phyloP scores from a whole-genome alignment of 1,284 basidiomycete genomes.

The Stereum hirsutum region DNA sequence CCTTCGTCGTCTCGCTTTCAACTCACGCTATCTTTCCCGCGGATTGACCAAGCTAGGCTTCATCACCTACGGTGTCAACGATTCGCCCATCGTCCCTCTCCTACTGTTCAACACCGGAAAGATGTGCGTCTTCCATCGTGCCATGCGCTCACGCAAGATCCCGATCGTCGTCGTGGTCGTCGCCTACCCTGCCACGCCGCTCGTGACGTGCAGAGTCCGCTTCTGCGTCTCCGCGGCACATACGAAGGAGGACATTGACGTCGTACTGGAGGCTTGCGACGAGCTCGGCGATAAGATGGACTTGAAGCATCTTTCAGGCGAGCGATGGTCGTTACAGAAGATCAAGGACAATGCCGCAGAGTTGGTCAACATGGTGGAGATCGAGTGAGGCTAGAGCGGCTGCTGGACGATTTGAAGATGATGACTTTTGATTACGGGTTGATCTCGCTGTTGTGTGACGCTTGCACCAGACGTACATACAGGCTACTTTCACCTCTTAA shows the following conservation, averaged over 20 bases:
- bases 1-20: constrained; percentile 88
- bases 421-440: no score
- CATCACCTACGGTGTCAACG: constrained; percentile 90
- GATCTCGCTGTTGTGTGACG: no score
- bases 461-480: no score
- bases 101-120: constrained; percentile 93
- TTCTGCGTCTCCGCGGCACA: constrained; percentile 95
- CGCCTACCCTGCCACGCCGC: constrained; percentile 87
- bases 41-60: constrained; percentile 92
- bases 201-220: constrained; percentile 84
- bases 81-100: constrained; percentile 91
- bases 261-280: constrained; percentile 81
- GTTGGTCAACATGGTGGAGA: constrained; percentile 44
- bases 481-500: no score
- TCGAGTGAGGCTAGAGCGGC: no score
- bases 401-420: no score
- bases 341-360: constrained; percentile 73
- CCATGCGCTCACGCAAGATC: constrained; percentile 79
- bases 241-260: constrained; percentile 95
- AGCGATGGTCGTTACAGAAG: constrained; percentile 79
- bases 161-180: constrained; percentile 88
- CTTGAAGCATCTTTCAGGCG: constrained; percentile 70
- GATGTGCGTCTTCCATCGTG: constrained; percentile 80
- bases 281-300: constrained; percentile 87
- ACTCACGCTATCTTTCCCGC: constrained; percentile 84